Base-by-base conservation (phyloP, 2,329 filamentous ascomycete genomes). In the Septoria linicola region DNA sequence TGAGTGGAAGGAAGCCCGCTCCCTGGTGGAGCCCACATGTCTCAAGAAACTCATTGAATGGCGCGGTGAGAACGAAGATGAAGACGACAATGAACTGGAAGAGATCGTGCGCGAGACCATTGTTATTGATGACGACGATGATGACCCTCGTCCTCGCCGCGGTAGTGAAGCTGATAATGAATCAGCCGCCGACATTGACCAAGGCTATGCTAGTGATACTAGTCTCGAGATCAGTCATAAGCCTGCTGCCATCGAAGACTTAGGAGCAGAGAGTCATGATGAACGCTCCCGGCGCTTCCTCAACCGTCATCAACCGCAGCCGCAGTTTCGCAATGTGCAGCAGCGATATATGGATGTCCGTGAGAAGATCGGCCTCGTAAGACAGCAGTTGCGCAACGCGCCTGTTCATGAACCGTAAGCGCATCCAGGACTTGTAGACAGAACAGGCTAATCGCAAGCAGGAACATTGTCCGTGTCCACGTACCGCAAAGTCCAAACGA, bases 91-190 rank as follows among this genome's bases (percentile, higher is more conserved):
- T 20, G 79, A 80, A 45, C 70, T 83, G 17, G 80, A 84, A 62
- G 80, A 84, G 59, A 78, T 82, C 23, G 80, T 84, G 46, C 77
- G 80, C 42, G 82, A 85, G 66, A 78, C 83, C 51, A 83, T 85
- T 59, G 77, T 84, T 46, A 78, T 84, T 49, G 80, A 81, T 46
- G 80, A 83, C 61, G 80, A 82, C 59, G 79, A 83, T 46, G 78
- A 80, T 36, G 71, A 73, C 32, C 34, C 32, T 11, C 17, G 10
- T 14, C 27, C n/a, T 14, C 51, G 41, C 13, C 39, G 30, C 37
- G 49, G 45, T 14, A 55, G 50, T 40, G 53, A 55, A 41, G 50
- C 51, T 23, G 60, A 64, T 46, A 59, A 60, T 13, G 57, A 63
- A 31, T 50, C 53, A 17, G 37, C 44, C 8, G 49, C 42, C 17